A percentile compares a stretch with the other conserved stretches of the same genome.
Evolutionary conservation across 1,284 basidiomycete genomes (phyloP).

Genomic region (Bothia castanella): DNA sequence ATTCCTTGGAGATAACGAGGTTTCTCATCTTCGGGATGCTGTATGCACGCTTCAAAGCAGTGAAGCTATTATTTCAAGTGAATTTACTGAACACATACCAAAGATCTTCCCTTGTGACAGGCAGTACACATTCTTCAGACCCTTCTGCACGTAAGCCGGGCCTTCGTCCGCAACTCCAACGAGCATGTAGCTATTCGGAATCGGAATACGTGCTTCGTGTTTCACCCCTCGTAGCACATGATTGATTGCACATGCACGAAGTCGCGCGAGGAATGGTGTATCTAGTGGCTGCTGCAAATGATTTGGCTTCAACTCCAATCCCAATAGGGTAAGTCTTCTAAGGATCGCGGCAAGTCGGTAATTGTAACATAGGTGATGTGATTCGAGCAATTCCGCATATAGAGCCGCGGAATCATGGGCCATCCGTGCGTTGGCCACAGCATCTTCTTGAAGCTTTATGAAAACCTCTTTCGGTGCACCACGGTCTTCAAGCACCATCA

Average conservation of each 20-base stretch:
- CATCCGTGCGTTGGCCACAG: slow-evolving; percentile 49
- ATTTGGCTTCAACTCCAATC: slow-evolving; percentile 45
- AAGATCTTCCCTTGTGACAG: slow-evolving; percentile 56
- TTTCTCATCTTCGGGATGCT: slow-evolving; percentile 41
- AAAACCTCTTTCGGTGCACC: slow-evolving; percentile 55
- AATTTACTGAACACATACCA: slow-evolving; percentile 40
- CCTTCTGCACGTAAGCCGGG: slow-evolving; percentile 49
- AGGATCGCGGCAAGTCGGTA: slow-evolving; percentile 52
- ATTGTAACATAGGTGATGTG: slow-evolving; percentile 48
- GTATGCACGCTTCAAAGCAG: slow-evolving; percentile 53
- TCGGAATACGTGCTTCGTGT: slow-evolving; percentile 63
- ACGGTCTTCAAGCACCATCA: slow-evolving; percentile 68
- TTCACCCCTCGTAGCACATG: slow-evolving; percentile 68
- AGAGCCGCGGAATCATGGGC: slow-evolving; percentile 51
- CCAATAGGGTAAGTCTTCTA: slow-evolving; percentile 44
- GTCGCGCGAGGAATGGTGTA: slow-evolving; percentile 54
- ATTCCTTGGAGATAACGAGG: slow-evolving; percentile 53
- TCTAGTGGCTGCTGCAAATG: slow-evolving; percentile 39
- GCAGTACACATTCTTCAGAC: slow-evolving; percentile 49
- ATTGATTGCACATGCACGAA: slow-evolving; percentile 55
- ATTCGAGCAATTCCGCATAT: slow-evolving; percentile 46
- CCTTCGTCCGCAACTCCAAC: slow-evolving; percentile 81
- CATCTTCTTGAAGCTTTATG: slow-evolving; percentile 50
- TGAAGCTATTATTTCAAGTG: slow-evolving; percentile 10
- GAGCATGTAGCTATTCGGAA: slow-evolving; percentile 62